Evolutionary conservation across 495 filamentous ascomycete genomes (phyloP).

Genomic region (Amniculicola lignicola): DNA sequence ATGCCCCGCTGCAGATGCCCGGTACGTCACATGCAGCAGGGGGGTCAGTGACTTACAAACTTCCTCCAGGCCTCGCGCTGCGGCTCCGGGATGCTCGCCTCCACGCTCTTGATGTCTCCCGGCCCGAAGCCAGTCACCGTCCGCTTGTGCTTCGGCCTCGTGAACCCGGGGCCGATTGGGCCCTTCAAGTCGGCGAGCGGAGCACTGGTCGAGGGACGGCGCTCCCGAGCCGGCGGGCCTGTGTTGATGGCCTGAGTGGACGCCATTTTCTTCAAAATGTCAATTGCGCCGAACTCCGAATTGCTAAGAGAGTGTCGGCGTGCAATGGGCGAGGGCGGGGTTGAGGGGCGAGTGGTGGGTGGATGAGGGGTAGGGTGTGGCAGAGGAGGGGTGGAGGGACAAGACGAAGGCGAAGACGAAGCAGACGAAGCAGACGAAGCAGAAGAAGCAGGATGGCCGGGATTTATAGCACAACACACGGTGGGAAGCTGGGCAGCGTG

Average conservation of each 20-base stretch:
- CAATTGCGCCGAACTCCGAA: slow-evolving; percentile 20
- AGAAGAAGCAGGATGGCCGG: no score
- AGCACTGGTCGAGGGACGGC: slow-evolving; percentile 73
- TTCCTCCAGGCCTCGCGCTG: slow-evolving; percentile 88
- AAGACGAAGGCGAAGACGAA: not conserved
- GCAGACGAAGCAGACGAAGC: no score
- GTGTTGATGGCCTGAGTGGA: slow-evolving; percentile 24
- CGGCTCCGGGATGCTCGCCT: slow-evolving; percentile 83
- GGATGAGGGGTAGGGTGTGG: not conserved
- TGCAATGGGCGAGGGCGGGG: slow-evolving; percentile 19
- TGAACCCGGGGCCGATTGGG: slow-evolving; percentile 66
- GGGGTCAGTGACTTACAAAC: slow-evolving; percentile 54
- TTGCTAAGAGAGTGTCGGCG: slow-evolving; percentile 16
- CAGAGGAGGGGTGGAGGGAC: not conserved
- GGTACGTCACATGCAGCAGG: no score
- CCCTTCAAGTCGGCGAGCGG: slow-evolving; percentile 80
- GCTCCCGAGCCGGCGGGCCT: slow-evolving; percentile 48
- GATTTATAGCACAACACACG: no score
- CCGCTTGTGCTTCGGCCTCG: slow-evolving; percentile 88
- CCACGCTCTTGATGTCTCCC: slow-evolving; percentile 86
- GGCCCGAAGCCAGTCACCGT: slow-evolving; percentile 90
- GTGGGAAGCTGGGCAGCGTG: no score
- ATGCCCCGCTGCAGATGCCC: no score
- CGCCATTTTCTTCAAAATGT: slow-evolving; percentile 15
- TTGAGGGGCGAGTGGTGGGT: slow-evolving; percentile 15